These are phyloP conservation scores for Mrakia hoshinonis DNA, from an alignment of 768 basidiomycete species.

Conservation along the genomic window DNA sequence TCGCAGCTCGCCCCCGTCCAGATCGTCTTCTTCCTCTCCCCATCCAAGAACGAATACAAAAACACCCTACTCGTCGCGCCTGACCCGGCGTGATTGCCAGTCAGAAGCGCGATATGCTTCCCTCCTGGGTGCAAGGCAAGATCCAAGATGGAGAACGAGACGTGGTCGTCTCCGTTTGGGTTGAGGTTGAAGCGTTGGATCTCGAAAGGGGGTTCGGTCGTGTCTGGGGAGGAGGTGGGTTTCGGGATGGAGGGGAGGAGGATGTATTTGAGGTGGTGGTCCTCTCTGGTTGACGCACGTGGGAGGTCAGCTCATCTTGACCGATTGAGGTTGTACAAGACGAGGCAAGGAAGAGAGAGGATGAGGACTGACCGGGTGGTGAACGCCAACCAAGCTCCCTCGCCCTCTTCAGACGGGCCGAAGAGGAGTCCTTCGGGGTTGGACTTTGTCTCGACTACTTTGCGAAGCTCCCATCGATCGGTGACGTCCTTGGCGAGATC, in stretches of 20 bases:
- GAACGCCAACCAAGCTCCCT: constrained; percentile 24
- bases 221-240: neutral
- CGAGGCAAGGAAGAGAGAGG: no score
- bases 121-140: constrained; percentile 18
- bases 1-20: constrained; percentile 29
- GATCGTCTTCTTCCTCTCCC: constrained; percentile 10
- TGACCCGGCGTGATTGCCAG: constrained; percentile 22
- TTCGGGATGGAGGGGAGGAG: constrained; percentile 19
- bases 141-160: constrained; percentile 25
- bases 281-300: no score
- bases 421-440: constrained; percentile 37
- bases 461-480: constrained; percentile 23
- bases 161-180: constrained; percentile 32
- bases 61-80: constrained; percentile 31
- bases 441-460: constrained; percentile 24
- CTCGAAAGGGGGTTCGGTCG: constrained; percentile 11
- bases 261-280: constrained; percentile 36
- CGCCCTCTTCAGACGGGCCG: constrained; percentile 7
- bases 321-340: no score
- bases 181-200: constrained; percentile 36
- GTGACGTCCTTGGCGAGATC: constrained; percentile 21
- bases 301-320: no score
- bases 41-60: constrained; percentile 35
- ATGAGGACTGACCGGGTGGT: constrained; percentile 16
- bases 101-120: constrained; percentile 21